These are phyloP conservation scores for Crassisporium funariophilum DNA, from an alignment of 768 basidiomycete genomes.

Conservation along the genomic window DNA sequence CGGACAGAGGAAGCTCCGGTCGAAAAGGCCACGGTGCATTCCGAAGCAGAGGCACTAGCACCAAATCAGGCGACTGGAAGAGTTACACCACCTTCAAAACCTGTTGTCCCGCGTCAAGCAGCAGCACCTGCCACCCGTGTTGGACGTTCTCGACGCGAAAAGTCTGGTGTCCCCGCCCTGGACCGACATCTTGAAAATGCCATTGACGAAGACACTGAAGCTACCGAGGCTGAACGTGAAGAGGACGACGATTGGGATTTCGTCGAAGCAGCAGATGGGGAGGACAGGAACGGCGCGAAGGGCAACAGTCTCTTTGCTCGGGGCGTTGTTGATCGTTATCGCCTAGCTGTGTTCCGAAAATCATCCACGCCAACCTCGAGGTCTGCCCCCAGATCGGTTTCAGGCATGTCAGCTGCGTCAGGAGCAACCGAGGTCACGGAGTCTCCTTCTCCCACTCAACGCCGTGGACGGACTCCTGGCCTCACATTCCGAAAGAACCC, in stretches of 20 bases:
- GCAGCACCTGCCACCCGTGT: slow-evolving; percentile 26
- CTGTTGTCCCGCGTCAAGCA: slow-evolving; percentile 23
- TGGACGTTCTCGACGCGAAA: slow-evolving; percentile 62
- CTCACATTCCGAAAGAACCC: slow-evolving; percentile 75
- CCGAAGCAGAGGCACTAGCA: too few species aligned
- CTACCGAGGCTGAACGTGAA: slow-evolving; percentile 45
- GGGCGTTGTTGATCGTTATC: slow-evolving; percentile 89
- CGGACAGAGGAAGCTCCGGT: slow-evolving; percentile 13
- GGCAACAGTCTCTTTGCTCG: slow-evolving; percentile 84
- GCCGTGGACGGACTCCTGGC: slow-evolving; percentile 68
- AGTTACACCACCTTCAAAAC: slow-evolving; percentile 25
- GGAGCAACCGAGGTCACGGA: slow-evolving; percentile 46
- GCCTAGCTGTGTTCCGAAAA: slow-evolving; percentile 84
- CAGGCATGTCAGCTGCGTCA: slow-evolving; percentile 60
- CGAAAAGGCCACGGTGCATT: too few species aligned
- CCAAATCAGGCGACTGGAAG: slow-evolving; percentile 28
- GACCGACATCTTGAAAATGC: slow-evolving; percentile 69
- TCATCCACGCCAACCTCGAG: slow-evolving; percentile 57
- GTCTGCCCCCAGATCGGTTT: slow-evolving; percentile 46
- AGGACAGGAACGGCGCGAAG: slow-evolving; percentile 80
- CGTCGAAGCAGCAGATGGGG: slow-evolving; percentile 77
- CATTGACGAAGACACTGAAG: slow-evolving; percentile 48
- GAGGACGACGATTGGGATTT: slow-evolving; percentile 93
- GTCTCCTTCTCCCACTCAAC: slow-evolving; percentile 52
- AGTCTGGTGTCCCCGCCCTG: slow-evolving; percentile 80